Evolutionary conservation across 2,329 filamentous ascomycete species (phyloP), one percentile per base, ranked within the genome.

Genomic region (Dactylellina parvicollis): DNA sequence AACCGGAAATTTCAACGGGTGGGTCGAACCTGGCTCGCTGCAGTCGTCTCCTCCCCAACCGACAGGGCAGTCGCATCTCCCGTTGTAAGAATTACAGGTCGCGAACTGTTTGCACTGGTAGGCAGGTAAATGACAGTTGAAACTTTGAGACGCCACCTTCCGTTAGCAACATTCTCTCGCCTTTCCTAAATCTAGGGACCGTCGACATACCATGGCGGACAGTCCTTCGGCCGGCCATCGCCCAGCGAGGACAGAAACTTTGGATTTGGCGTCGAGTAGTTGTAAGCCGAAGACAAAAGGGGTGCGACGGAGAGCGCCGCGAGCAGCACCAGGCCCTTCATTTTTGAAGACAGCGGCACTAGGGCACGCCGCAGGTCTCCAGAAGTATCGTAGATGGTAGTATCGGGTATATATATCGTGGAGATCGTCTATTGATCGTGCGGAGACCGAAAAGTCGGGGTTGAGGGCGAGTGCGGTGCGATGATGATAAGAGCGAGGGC

Each of bases 1-100:
- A 49, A 40, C 36, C 30, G 28, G 9, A 52, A 36, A 61, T 10
- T 16, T 12, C 22, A 50, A 38, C 14, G n/a, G 28, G 40, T 26
- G 44, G 59, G 47, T 77, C 86, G 77, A 82, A 90, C 88, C 83
- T 77, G 96, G 95, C 78, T 91, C 84, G 54, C 96, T 87, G 79
- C 95, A 99, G 82, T 98, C 93, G 78, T 96, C 92, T 67, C 94
- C 94, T 72, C 93, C 95, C 80, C 96, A 99, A 34, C 95, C 95
- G 16, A 92, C 85, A 7, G 94, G 93, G 80, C 95, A 99, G 71
- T 89, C 86, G 82, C 95, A 99, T 84, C 96, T 93, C 54, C 95
- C 95, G 78, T 92, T 96, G 79, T 88, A 92, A 78, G 90, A 88
- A 81, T 95, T 96, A 81, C 95, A 99, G 32, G 88, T 85, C 34